A percentile compares a stretch with the other conserved stretches of the same genome.
phyloP scores from a whole-genome alignment of 1,284 basidiomycete genomes.

The Gymnopus androsaceus region DNA sequence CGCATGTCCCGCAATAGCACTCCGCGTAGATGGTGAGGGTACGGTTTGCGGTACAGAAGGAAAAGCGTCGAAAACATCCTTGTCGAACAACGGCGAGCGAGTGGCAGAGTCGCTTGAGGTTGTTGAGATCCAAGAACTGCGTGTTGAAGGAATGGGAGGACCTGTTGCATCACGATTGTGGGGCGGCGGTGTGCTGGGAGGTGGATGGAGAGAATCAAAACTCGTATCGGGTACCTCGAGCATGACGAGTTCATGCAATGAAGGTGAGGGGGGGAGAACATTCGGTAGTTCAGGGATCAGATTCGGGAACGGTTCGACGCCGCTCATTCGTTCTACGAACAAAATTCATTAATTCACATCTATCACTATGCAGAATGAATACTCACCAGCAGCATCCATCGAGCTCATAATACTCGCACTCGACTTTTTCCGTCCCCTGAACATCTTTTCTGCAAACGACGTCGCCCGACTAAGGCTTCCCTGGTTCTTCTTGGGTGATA shows the following conservation, averaged over 20 bases:
- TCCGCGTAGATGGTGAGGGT: slow-evolving; percentile 26
- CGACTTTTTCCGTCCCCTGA: slow-evolving; percentile 51
- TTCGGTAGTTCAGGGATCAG: slow-evolving; percentile 4
- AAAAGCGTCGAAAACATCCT: slow-evolving; percentile 56
- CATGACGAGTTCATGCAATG: slow-evolving; percentile 16
- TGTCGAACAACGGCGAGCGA: slow-evolving; percentile 45
- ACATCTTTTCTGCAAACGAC: slow-evolving; percentile 60
- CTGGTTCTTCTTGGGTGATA: slow-evolving; percentile 11
- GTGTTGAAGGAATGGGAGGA: not conserved
- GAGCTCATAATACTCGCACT: slow-evolving; percentile 41
- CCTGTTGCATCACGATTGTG: not conserved
- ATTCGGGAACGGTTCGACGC: not conserved
- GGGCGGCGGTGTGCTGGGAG: slow-evolving; percentile 11
- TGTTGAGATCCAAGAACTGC: slow-evolving; percentile 45
- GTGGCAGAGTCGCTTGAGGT: slow-evolving; percentile 38
- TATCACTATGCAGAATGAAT: not conserved
- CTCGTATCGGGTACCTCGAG: slow-evolving; percentile 7
- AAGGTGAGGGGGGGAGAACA: slow-evolving; percentile 8
- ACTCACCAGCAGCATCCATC: slow-evolving; percentile 35
- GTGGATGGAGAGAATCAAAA: slow-evolving; percentile 5
- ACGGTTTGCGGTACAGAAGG: slow-evolving; percentile 51
- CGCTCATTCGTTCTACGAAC: slow-evolving; percentile 18
- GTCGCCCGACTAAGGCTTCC: slow-evolving; percentile 43
- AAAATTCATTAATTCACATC: not conserved
- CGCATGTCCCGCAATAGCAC: not conserved